Evolutionary conservation across 2,329 filamentous ascomycete genomes (phyloP), one percentile per base, ranked within the genome.

Genomic region (Amesomyces nigricolor): DNA sequence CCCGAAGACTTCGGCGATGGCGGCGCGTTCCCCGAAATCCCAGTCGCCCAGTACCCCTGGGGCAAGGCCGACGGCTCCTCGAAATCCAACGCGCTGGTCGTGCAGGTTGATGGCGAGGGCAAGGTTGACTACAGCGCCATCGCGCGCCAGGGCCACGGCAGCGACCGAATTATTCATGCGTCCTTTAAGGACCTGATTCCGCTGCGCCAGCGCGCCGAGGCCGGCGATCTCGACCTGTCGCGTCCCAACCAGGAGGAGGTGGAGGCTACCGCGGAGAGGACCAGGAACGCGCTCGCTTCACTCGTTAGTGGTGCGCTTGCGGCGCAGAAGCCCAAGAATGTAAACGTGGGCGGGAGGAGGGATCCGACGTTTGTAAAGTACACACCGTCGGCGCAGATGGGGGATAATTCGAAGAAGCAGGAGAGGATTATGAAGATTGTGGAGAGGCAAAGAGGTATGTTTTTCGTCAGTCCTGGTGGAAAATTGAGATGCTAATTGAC

Each of bases 401-500:
- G 94, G 11, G 89, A 83, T 66, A 78, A 91, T 70, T 84, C 82
- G 39, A 87, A 86, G 71, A 95, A 96, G 74, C 89, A 91, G 65
- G 91, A 97, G 66, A 86, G 94, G 13, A 96, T 99, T 62, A 95
- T 99, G 83, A 97, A 97, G 77, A 97, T 99, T 72, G 90, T 96
- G 38, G 90, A 96, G 71, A 81, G 90, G 54, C 92, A 97, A 70
- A 81, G 87, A 63, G 61, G 61, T 63, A 53, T 54, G 58, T 51
- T 16, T 30, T 17, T 16, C 13, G 4, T 14, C 16, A 2, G 19
- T 13, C 4, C 2, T 16, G 10, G 42, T 47, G 13, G 6, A 11
- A 35, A 11, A 3, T 46, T n/a, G 2, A 29, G 9, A 19, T 5
- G 14, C 60, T 62, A 37, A 62, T 53, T 14, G 4, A 26, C 43